phyloP scores from a whole-genome alignment of 345 rosid genomes.

The Salix exigua region DNA sequence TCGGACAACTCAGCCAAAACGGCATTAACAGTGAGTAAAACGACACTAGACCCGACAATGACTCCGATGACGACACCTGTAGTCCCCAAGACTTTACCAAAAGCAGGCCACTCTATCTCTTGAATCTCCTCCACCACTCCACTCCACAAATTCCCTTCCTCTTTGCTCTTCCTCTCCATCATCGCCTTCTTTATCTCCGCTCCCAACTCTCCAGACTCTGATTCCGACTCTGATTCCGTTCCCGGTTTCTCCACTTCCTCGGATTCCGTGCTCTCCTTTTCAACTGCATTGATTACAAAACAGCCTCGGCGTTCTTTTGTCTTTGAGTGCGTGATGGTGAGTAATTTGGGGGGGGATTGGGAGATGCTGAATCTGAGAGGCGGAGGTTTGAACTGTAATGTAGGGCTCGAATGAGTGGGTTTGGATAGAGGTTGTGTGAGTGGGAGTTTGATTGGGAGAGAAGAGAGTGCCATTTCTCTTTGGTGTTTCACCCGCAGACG shows the following conservation, averaged over 20 bases:
- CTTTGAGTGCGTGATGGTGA: neutral
- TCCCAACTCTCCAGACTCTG: conserved; percentile 44
- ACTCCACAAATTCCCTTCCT: conserved; percentile 38
- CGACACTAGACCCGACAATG: conserved; percentile 86
- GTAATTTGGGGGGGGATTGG: conserved; percentile 5
- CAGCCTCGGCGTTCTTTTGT: neutral
- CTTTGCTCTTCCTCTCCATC: conserved; percentile 57
- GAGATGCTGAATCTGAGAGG: neutral
- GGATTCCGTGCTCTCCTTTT: conserved; percentile 42
- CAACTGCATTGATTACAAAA: conserved; percentile 36
- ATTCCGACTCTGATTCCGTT: conserved; percentile 18
- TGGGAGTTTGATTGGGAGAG: conserved; percentile 10
- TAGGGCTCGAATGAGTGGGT: neutral
- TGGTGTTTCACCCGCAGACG: neutral
- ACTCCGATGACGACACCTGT: conserved; percentile 91
- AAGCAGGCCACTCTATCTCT: conserved; percentile 93
- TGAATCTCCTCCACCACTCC: conserved; percentile 82
- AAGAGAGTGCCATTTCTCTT: conserved; percentile 29
- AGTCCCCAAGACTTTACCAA: conserved; percentile 74
- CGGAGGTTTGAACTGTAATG: neutral
- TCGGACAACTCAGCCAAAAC: conserved; percentile 87
- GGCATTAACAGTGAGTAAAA: conserved; percentile 83
- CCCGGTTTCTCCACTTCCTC: conserved; percentile 20
- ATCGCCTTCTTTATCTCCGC: conserved; percentile 69
- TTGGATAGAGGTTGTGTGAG: conserved; percentile 7